phyloP scores from a whole-genome alignment of 1,139 yeast genomes.

The Debaryomyces subglobosus region DNA sequence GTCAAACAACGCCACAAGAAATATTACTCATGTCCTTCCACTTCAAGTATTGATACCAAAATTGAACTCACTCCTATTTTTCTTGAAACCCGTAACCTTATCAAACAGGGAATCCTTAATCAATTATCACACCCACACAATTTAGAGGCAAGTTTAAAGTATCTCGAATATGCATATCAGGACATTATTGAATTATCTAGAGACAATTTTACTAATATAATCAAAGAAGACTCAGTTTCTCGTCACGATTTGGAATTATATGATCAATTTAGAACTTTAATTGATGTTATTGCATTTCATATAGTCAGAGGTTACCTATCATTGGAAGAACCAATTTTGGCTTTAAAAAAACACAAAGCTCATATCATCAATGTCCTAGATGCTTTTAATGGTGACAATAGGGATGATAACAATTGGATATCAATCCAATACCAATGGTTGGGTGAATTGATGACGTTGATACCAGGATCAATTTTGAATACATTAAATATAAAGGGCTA shows the following conservation, averaged over 20 bases:
- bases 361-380: slow-evolving; percentile 54
- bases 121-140: slow-evolving; percentile 41
- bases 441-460: slow-evolving; percentile 53
- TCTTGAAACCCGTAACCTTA: slow-evolving; percentile 42
- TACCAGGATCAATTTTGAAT: slow-evolving; percentile 48
- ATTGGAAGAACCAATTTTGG: slow-evolving; percentile 59
- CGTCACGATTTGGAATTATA: slow-evolving; percentile 34
- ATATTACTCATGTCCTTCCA: slow-evolving; percentile 40
- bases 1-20: slow-evolving; percentile 41
- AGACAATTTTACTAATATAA: slow-evolving; percentile 19
- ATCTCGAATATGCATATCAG: slow-evolving; percentile 40
- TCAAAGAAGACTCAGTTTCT: slow-evolving; percentile 15
- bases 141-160: slow-evolving; percentile 33
- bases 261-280: slow-evolving; percentile 43
- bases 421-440: slow-evolving; percentile 55
- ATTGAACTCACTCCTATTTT: slow-evolving; percentile 41
- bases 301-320: slow-evolving; percentile 65
- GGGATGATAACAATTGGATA: slow-evolving; percentile 36
- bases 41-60: slow-evolving; percentile 28
- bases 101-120: slow-evolving; percentile 40
- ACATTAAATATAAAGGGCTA: slow-evolving; percentile 15
- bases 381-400: slow-evolving; percentile 15
- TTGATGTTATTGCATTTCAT: slow-evolving; percentile 66
- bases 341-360: slow-evolving; percentile 63
- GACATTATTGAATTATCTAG: slow-evolving; percentile 30